Conservation (phyloP, 768 basidiomycete genomes). For the Tephrocybe sp. region DNA sequence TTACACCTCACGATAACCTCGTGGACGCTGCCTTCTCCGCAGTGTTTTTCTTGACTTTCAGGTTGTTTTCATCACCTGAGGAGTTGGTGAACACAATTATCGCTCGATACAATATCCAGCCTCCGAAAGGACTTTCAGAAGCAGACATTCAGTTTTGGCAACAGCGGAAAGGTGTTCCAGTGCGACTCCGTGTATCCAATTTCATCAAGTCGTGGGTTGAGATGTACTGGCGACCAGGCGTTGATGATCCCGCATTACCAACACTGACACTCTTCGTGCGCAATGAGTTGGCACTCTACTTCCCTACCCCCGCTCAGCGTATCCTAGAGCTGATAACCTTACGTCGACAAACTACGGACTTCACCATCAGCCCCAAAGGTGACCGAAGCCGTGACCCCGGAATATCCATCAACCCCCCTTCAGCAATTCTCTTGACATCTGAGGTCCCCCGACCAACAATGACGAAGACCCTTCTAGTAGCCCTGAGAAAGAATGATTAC, state of each 20-base stretch:
- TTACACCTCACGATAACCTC: constrained; percentile 92
- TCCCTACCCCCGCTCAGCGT: constrained; percentile 68
- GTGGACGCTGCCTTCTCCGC: constrained; percentile 86
- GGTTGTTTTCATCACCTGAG: constrained; percentile 79
- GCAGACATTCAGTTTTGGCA: constrained; percentile 77
- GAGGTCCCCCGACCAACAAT: constrained; percentile 88
- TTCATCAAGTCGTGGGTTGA: constrained; percentile 96
- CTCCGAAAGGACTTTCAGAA: constrained; percentile 54
- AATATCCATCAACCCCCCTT: constrained; percentile 68
- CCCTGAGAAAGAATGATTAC: constrained; percentile 68
- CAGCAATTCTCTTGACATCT: constrained; percentile 38
- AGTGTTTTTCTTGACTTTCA: constrained; percentile 95
- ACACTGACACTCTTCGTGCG: constrained; percentile 59
- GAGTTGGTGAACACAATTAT: constrained; percentile 80
- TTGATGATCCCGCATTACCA: constrained; percentile 67
- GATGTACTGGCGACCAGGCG: constrained; percentile 77
- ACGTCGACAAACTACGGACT: constrained; percentile 49
- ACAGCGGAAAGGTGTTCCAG: constrained; percentile 84
- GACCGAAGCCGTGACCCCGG: constrained; percentile 75
- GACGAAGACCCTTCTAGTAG: constrained; percentile 71
- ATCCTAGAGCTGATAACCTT: constrained; percentile 67
- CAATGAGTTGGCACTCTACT: constrained; percentile 60
- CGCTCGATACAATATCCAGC: constrained; percentile 78
- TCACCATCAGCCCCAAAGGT: constrained; percentile 53
- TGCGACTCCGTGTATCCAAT: constrained; percentile 88